Conservation (phyloP, 257 asterid species). For the Capsicum baccatum region DNA sequence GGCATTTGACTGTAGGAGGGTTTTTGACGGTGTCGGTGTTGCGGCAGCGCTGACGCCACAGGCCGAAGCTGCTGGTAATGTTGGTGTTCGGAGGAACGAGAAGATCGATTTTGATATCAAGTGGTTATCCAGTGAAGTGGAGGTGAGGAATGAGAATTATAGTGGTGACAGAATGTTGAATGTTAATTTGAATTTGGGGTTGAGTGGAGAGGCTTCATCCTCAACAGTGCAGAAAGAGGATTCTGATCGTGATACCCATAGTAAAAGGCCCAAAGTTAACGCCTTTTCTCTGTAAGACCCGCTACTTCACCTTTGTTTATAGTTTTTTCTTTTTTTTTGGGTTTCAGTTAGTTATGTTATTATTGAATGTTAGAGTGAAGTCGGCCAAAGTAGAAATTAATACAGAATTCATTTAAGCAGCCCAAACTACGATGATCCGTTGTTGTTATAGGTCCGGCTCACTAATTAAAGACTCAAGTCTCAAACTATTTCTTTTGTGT, state of each 20-base stretch:
- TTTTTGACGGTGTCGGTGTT: slow-evolving; percentile 33
- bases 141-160: slow-evolving; percentile 27
- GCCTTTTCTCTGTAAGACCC: slow-evolving; percentile 70
- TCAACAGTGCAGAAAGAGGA: slow-evolving; percentile 48
- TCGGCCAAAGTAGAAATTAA: background rate
- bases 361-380: slow-evolving; percentile 37
- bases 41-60: slow-evolving; percentile 32
- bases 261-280: slow-evolving; percentile 87
- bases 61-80: slow-evolving; percentile 35
- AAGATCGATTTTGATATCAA: slow-evolving; percentile 34
- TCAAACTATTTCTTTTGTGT: background rate
- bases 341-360: background rate
- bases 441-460: background rate
- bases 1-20: slow-evolving; percentile 35
- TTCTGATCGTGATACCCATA: slow-evolving; percentile 51
- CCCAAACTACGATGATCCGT: background rate
- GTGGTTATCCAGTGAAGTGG: slow-evolving; percentile 34
- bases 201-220: slow-evolving; percentile 74
- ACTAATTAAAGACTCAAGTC: background rate
- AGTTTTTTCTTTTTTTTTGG: background rate
- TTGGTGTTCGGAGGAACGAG: slow-evolving; percentile 29
- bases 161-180: slow-evolving; percentile 49
- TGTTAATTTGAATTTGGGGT: slow-evolving; percentile 70
- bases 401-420: background rate
- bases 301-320: slow-evolving; percentile 20